Base-by-base conservation (phyloP, 345 rosid genomes). In the Acer negundo region DNA sequence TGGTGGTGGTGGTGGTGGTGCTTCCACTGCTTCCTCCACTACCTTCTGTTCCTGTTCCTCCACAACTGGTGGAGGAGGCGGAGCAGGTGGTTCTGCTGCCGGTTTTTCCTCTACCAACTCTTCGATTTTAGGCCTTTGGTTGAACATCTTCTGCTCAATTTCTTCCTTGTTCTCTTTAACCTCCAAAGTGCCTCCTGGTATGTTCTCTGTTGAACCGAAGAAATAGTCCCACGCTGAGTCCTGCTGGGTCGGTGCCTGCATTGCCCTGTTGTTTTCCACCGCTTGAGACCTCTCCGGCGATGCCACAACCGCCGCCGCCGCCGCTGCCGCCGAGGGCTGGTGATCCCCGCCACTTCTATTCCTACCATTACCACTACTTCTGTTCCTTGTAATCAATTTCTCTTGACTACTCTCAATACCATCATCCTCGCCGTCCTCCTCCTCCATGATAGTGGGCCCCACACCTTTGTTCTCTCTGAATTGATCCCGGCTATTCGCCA, bases 131-230 rank as follows among this genome's bases (percentile, higher is more conserved):
- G 81, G 85, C 78, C 12, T 86, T 74, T 85, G 86, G 23, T 85
- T 88, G 40, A 78, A 83, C 6, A 56, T 78, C 78, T 83, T 85
- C 69, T 75, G 71, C 78, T 77, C 77, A 64, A 77, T 40, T 40
- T 59, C 85, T 49, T 65, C 82, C 82, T 80, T 87, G 17, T 76
- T 78, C 11, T 77, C 80, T 0, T 75, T 77, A 79, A 81, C 87
- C 76, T 76, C 94, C 87, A 91, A 74, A n/a, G 84, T 91, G 7
- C 98, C 78, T 20, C 89, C 90, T 16, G 92, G 93, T 51, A 90
- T 87, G 76, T 67, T 78, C 19, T 89, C 97, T 81, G 56, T 64
- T 6, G 78, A 22, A 0, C 86, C 59, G 70, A 92, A 94, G 76
- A 91, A 76, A 79, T 76, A 91, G 73, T 89, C 89, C 70, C 22